Evolutionary conservation across 176 grass and related monocot species (phyloP), one percentile per base, ranked within the genome.

Genomic region (Carex littledalei): DNA sequence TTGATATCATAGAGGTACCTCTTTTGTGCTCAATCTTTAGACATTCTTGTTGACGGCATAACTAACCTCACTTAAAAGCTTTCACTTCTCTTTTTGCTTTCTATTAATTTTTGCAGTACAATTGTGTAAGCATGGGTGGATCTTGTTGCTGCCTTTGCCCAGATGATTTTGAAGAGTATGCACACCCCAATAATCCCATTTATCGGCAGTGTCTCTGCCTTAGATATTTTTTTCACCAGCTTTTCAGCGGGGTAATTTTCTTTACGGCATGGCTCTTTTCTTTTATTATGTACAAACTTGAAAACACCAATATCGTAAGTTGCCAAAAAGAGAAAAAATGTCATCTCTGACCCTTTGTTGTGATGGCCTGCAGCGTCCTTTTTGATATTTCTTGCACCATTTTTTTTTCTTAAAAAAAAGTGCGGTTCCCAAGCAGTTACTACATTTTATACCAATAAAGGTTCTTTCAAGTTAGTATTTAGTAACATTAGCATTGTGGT

Each of bases 191-290:
- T 84, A 94, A 97, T 70, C 86, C 90, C 84, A 55, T 97, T 84
- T 94, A 85, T 85, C 89, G 91, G 76, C 91, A 94, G 20, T 90
- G 94, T 79, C 76, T 92, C 55, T 90, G 86, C 67, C 85, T 97
- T 37, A 90, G 94, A 89, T 89, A 92, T 67, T 86, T 94, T 56
- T 87, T 97, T 61, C 86, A 94, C 49, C 93, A 90, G 55, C 79
- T 94, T 72, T 97, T 97, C 86, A 89, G 89, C 16, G 90, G 94
- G 89, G 94, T 97, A 97, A 90, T 73, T 47, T 84, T 84, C 80
- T 78, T 76, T 75, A 39, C 31, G 60, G 64, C 34, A 57, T 31
- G 0, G 0, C 39, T 66, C n/a, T 66, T n/a, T 59, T 29, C 54
- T 8, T 64, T 62, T 58, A 17, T 32, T 60, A 20, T 86, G 3